Base-by-base conservation (phyloP, 345 rosid genomes). In the Psidium friedrichsthalianum region DNA sequence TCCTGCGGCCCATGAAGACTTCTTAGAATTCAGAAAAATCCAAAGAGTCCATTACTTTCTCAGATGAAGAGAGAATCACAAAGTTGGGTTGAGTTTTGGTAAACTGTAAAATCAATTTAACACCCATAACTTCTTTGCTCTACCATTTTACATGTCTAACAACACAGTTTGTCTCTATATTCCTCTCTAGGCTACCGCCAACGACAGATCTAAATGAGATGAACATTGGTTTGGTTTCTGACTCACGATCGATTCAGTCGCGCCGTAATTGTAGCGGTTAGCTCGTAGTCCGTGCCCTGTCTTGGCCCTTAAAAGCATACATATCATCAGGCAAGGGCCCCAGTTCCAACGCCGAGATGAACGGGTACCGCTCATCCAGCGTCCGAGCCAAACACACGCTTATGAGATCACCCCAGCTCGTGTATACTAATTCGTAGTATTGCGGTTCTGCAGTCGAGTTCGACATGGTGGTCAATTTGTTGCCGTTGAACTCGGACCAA, bases 341-440 rank as follows among this genome's bases (percentile, higher is more conserved):
- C n/a, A 89, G 85, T 82, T 91, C 90, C 80, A 90, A 84, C 11
- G 83, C 82, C 15, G 88, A 86, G 56, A 89, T 88, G 82, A 89
- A 89, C 8, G 89, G 89, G 56, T 81, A 58, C 11, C 44, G 86
- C 5, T 87, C 56, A 40, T 55, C 51, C 32, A 21, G 83, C 7
- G 61, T 85, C 29, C 83, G 81, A 27, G 59, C 83, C 47, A 88
- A 81, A 21, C 91, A 91, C n/a, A 88, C 51, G 15, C 85, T 89
- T 89, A 56, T 82, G 52, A 69, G 27, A 61, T 61, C 74, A 61
- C 40, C 74, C 40, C 8, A 6, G 6, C 74, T 61, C 21, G 74
- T 27, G 74, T 27, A 27, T 61, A 6, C 16, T 61, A 27, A 27
- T 61, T 61, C 20, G 40, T 3, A 27, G 74, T 29, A 7, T 3